Evolutionary conservation across 1,139 yeast species (phyloP).

Genomic region (Suhomyces panamericanus): DNA sequence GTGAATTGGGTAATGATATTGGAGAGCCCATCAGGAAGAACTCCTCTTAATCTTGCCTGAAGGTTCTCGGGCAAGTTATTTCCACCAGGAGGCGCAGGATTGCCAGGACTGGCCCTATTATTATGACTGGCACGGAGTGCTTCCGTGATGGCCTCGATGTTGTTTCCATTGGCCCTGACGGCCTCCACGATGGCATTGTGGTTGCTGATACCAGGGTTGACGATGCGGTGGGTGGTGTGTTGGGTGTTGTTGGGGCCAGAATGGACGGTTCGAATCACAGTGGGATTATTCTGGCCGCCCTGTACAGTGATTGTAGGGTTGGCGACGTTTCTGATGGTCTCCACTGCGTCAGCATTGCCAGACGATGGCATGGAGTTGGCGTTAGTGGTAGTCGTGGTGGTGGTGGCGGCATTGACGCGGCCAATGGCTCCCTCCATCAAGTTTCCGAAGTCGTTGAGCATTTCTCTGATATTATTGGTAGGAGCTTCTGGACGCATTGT

Average conservation of each 20-base stretch:
- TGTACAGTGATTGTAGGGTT: background rate
- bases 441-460: conserved; percentile 28
- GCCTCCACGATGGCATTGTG: conserved; percentile 1
- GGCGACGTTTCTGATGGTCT: background rate
- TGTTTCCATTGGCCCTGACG: conserved; percentile 1
- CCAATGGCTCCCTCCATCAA: conserved; percentile 17
- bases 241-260: background rate
- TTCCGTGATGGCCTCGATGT: conserved; percentile 1
- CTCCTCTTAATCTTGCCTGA: conserved; percentile 9
- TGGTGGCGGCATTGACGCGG: conserved; percentile 3
- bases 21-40: conserved; percentile 16
- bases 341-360: background rate
- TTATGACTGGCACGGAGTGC: background rate
- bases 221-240: background rate
- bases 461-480: conserved; percentile 17
- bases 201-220: background rate
- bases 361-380: background rate
- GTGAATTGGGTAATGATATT: conserved; percentile 16
- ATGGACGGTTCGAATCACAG: background rate
- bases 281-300: background rate
- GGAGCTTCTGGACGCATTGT: background rate
- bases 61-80: conserved; percentile 7
- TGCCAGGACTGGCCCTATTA: background rate
- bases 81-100: background rate
- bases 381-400: conserved; percentile 6